A percentile compares a stretch with the other conserved stretches of the same genome.
phyloP scores from a whole-genome alignment of 2,329 filamentous ascomycete genomes.

The Achaetomium macrosporum region DNA sequence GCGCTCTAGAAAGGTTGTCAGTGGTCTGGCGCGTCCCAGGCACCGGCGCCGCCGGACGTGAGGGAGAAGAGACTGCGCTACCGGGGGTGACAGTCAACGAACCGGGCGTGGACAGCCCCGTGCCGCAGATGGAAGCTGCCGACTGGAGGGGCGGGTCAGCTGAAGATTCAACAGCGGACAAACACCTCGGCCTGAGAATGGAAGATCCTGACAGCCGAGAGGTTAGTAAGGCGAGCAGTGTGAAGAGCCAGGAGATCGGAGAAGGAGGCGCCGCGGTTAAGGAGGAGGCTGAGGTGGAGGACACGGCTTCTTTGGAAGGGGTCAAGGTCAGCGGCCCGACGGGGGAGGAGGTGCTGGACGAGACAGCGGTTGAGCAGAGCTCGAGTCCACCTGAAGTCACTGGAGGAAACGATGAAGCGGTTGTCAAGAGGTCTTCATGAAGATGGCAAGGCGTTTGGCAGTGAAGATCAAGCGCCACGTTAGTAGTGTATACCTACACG shows the following conservation, averaged over 20 bases:
- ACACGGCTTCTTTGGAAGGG: slow-evolving; percentile 24
- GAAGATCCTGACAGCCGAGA: slow-evolving; percentile 59
- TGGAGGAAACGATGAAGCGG: background rate
- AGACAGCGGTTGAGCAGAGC: background rate
- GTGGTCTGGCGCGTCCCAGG: slow-evolving; percentile 68
- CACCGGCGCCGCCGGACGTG: slow-evolving; percentile 19
- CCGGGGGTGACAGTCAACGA: slow-evolving; percentile 48
- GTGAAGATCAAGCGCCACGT: no score
- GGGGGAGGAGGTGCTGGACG: slow-evolving; percentile 25
- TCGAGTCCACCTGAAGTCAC: background rate
- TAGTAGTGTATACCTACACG: no score
- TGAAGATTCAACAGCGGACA: slow-evolving; percentile 46
- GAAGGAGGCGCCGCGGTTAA: background rate
- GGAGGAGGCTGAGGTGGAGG: slow-evolving; percentile 10
- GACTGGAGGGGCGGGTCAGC: slow-evolving; percentile 64
- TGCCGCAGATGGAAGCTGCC: slow-evolving; percentile 63
- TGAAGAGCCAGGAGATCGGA: slow-evolving; percentile 36
- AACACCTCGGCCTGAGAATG: slow-evolving; percentile 62
- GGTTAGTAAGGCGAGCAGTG: slow-evolving; percentile 67
- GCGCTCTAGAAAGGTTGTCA: slow-evolving; percentile 73
- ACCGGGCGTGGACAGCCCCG: slow-evolving; percentile 59
- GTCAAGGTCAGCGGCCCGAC: slow-evolving; percentile 29
- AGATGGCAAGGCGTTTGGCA: no score
- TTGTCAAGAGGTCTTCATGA: background rate
- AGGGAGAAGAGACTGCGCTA: slow-evolving; percentile 13